Evolutionary conservation across 176 grass and related monocot genomes (phyloP).

Genomic region (Hyparrhenia diplandra): DNA sequence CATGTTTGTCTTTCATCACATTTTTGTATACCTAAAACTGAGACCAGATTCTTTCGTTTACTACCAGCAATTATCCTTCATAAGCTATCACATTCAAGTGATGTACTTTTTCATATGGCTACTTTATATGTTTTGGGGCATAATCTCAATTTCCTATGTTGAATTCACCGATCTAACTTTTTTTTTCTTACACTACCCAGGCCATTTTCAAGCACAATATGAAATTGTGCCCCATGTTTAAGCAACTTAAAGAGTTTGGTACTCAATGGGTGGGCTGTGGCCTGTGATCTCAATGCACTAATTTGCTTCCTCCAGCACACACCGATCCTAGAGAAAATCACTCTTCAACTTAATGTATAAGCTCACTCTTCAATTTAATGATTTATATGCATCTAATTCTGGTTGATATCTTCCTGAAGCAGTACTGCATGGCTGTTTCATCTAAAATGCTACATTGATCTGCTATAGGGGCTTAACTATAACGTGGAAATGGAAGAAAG

Average conservation of each 20-base stretch:
- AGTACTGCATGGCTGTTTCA: not conserved
- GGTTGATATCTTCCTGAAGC: not conserved
- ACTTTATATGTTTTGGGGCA: too few relatives aligned
- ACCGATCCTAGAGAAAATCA: too few relatives aligned
- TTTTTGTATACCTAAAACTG: not conserved
- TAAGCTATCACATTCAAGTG: not conserved
- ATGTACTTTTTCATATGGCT: too few relatives aligned
- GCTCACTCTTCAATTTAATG: not conserved
- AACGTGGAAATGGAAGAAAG: conserved; percentile 1
- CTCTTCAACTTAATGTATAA: not conserved
- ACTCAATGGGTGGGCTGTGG: too few relatives aligned
- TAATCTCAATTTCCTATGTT: not conserved
- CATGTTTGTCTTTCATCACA: not conserved
- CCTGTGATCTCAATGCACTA: too few relatives aligned
- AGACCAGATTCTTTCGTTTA: not conserved
- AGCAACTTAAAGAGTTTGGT: too few relatives aligned
- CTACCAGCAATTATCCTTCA: not conserved
- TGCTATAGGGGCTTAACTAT: not conserved
- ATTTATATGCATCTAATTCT: not conserved
- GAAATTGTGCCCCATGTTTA: not conserved
- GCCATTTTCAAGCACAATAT: not conserved
- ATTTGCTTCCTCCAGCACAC: too few relatives aligned
- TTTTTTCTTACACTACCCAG: not conserved
- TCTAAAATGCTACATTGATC: not conserved
- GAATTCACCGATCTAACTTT: not conserved